A percentile compares a stretch with the other conserved stretches of the same genome.
These are phyloP conservation scores for Carallia brachiata DNA, from an alignment of 345 rosid species.

Conservation along the genomic window DNA sequence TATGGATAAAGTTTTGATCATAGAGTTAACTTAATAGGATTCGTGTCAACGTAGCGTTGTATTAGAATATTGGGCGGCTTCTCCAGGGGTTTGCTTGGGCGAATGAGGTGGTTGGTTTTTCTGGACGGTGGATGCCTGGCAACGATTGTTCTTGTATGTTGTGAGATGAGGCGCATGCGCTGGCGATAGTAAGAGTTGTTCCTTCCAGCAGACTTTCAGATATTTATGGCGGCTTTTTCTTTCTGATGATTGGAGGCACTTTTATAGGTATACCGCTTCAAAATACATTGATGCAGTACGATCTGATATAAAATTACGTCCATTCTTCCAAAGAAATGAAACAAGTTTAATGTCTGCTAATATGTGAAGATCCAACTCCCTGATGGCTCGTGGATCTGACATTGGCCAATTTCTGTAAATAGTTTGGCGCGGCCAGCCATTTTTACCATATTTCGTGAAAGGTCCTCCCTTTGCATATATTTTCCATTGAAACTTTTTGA, in stretches of 20 bases:
- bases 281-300: conserved; percentile 18
- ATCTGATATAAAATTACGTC: neutral
- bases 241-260: conserved; percentile 17
- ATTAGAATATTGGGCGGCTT: neutral
- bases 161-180: conserved; percentile 6
- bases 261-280: conserved; percentile 34
- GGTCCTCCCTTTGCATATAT: neutral
- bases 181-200: conserved; percentile 16
- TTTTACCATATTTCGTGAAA: neutral
- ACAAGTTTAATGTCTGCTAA: neutral
- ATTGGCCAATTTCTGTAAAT: neutral
- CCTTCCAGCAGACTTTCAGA: conserved; percentile 15
- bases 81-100: neutral
- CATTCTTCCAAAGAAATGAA: conserved; percentile 6
- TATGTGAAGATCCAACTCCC: neutral
- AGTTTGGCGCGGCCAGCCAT: neutral
- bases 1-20: neutral
- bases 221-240: conserved; percentile 12
- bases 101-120: neutral
- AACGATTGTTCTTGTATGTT: conserved; percentile 14
- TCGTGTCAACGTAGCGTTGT: no score
- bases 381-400: neutral
- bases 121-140: neutral
- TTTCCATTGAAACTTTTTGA: no score
- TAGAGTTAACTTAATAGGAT: no score